Base-by-base conservation (phyloP, 768 basidiomycete genomes). In the Phylloporus sp. region DNA sequence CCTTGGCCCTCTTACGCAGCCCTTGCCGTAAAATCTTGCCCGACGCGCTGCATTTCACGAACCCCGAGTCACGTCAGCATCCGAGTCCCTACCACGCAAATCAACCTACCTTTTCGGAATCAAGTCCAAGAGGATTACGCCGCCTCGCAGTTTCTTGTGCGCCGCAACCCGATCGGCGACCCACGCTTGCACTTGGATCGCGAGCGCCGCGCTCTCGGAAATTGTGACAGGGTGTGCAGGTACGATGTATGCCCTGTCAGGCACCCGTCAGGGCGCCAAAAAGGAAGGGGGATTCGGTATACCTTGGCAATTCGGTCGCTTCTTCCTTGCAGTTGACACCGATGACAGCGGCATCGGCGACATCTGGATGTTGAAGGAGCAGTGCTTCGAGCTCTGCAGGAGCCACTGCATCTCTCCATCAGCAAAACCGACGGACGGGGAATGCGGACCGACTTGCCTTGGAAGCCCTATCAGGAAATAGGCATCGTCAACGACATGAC, bases 11-110 rank as follows among this genome's bases (percentile, higher is more conserved):
- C 4, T 83, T 85, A 10, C 88, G 76, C 34, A 94, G 70, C 52
- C 90, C 79, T 21, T 86, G 77, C 36, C 90, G 75, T 27, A 94
- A 65, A 57, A 96, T 96, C 68, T 95, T 94, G 3, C 92, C 92
- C 43, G 89, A 78, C 26, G 90, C 81, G 55, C 89, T 91, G 15
- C 29, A 29, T 15, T n/a, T n/a, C n/a, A n/a, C n/a, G n/a, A n/a
- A n/a, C n/a, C n/a, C n/a, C n/a, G n/a, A 50, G 18, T 11, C 2
- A 10, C 14, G 11, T 8, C 28, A 33, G 17, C 20, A 20, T 59
- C 50, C 39, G 45, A 21, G 33, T 27, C 34, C 15, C 41, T 6
- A 17, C 5, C 31, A 7, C 21, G 29, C 23, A 18, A 10, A 1
- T 13, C 1, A 1, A 5, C 14, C 33, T n/a, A 62, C 66, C 66